These are phyloP conservation scores for Coemansia sp. DNA, from an alignment of 192 early-diverging fungal species.

Conservation along the genomic window DNA sequence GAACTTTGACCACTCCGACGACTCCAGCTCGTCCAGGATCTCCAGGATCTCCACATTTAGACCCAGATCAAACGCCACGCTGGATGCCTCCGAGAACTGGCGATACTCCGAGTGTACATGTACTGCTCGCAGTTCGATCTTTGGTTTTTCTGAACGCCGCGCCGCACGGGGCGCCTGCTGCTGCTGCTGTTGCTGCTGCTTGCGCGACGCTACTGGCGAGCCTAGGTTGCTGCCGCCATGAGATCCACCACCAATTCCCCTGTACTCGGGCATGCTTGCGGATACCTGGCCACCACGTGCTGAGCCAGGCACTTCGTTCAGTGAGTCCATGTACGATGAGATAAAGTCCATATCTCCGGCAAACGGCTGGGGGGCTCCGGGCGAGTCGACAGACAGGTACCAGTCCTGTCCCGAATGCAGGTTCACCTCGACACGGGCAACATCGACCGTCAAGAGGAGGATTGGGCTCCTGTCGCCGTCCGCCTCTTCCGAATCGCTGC, in stretches of 20 bases:
- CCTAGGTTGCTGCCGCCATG: slow-evolving; percentile 12
- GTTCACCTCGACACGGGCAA: slow-evolving; percentile 36
- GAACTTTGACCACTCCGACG: slow-evolving; percentile 50
- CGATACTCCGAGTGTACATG: slow-evolving; percentile 43
- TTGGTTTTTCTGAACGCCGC: slow-evolving; percentile 35
- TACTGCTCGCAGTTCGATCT: slow-evolving; percentile 34
- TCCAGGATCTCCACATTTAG: slow-evolving; percentile 38
- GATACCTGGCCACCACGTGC: slow-evolving; percentile 12
- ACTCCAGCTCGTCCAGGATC: slow-evolving; percentile 44
- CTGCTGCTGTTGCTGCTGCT: not conserved
- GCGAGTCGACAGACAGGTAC: slow-evolving; percentile 20
- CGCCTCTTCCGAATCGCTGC: slow-evolving; percentile 7
- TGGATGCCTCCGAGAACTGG: slow-evolving; percentile 33
- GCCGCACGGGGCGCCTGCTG: not conserved
- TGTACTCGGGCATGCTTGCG: slow-evolving; percentile 36
- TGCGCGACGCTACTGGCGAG: slow-evolving; percentile 12
- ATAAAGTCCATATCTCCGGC: slow-evolving; percentile 16
- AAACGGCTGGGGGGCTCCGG: not conserved
- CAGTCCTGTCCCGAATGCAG: slow-evolving; percentile 45
- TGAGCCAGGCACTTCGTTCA: slow-evolving; percentile 11
- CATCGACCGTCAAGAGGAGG: slow-evolving; percentile 16
- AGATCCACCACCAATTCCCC: slow-evolving; percentile 5
- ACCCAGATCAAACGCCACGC: slow-evolving; percentile 28
- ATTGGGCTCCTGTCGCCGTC: slow-evolving; percentile 6
- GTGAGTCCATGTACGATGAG: slow-evolving; percentile 35